Evolutionary conservation across 2,329 filamentous ascomycete genomes (phyloP), one percentile per base, ranked within the genome.

Genomic region (Fusarium sulawesiense): DNA sequence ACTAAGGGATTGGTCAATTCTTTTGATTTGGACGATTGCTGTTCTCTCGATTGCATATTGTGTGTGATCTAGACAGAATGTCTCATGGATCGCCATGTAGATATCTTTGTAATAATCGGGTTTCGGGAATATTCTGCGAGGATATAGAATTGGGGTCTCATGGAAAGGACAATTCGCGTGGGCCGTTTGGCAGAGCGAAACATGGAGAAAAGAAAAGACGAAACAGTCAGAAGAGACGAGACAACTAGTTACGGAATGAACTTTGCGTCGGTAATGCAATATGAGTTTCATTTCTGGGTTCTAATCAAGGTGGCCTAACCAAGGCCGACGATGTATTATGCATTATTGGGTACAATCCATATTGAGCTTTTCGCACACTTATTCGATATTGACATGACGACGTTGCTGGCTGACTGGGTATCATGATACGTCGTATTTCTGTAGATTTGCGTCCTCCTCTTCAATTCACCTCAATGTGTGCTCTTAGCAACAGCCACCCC

Each of bases 401-500:
- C 54, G 60, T 60, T 68, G 60, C 70, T 71, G 64, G 63, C 63
- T 75, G 59, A 62, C 60, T 72, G 72, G 77, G 77, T 78, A 78
- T 78, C 76, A 76, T 77, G 63, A 73, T 76, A 61, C 68, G 70
- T 74, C 59, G 66, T 63, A 51, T 68, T 62, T 60, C 67, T 71
- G 66, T 66, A 63, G 59, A 66, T 61, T 62, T 47, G 60, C 66
- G 41, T 59, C 58, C 49, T 56, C 53, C 59, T 66, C 53, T 60
- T 63, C 56, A 20, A 25, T 27, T 47, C 47, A 25, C 13, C 56
- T 53, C 47, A 29, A 30, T 53, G 41, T 70, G 55, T 47, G 23
- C 42, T 46, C 48, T 82, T 75, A 88, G 72, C 86, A 88, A 71
- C 86, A 88, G 6, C 83, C 82, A 11, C 82, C 81, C 14, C 75